Conservation (phyloP, 345 rosid genomes). For the Lumnitzera littorea region DNA sequence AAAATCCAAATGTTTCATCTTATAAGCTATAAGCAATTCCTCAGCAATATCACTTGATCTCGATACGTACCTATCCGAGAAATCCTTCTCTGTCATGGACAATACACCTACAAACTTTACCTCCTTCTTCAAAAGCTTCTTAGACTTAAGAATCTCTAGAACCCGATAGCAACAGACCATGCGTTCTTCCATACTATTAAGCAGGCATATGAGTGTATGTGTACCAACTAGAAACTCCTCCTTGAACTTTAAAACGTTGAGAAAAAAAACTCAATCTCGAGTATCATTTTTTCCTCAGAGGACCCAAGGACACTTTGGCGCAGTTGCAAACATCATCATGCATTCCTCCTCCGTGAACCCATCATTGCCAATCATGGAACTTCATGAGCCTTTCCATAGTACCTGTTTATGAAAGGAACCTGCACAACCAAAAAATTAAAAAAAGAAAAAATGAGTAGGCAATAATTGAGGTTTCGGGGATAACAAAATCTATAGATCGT, state of each 20-base stretch:
- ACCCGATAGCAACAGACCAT: slow-evolving; percentile 29
- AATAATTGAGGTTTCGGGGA: too few relatives aligned
- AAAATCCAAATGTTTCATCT: slow-evolving; percentile 8
- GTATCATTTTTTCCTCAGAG: slow-evolving; percentile 23
- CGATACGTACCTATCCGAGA: slow-evolving; percentile 19
- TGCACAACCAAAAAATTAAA: too few relatives aligned
- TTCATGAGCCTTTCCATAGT: slow-evolving; percentile 83
- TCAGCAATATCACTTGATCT: slow-evolving; percentile 21
- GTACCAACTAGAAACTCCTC: slow-evolving; percentile 14
- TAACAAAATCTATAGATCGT: background rate
- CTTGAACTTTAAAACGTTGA: slow-evolving; percentile 13
- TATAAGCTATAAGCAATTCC: slow-evolving; percentile 26
- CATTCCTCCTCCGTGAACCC: slow-evolving; percentile 25
- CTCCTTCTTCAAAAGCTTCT: slow-evolving; percentile 23
- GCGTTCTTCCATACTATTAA: slow-evolving; percentile 25
- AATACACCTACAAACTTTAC: slow-evolving; percentile 2
- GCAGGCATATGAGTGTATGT: slow-evolving; percentile 17
- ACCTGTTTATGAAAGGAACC: slow-evolving; percentile 79
- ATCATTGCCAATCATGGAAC: slow-evolving; percentile 22
- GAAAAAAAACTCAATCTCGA: slow-evolving; percentile 25
- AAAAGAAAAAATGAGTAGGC: background rate
- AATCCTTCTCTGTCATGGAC: slow-evolving; percentile 10
- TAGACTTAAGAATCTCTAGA: slow-evolving; percentile 22
- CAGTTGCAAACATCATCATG: slow-evolving; percentile 19
- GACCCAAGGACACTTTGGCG: slow-evolving; percentile 18